Evolutionary conservation across 192 early-diverging fungal species (phyloP), one percentile per base, ranked within the genome.

Genomic region (Rhizophagus clarus): DNA sequence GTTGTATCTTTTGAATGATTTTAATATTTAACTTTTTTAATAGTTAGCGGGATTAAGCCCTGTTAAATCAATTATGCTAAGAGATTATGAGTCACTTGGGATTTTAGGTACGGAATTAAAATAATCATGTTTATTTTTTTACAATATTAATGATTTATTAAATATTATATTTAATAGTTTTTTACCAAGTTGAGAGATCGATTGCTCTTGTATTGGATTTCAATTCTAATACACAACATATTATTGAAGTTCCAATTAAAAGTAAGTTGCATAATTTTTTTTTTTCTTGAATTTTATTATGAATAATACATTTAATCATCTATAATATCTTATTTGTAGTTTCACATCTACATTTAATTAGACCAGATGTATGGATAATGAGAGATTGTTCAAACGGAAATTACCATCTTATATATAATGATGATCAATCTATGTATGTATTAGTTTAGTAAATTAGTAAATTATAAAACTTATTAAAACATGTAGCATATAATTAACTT

Each of bases 141-240:
- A 47, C 9, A 47, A 28, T 51, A 40, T 72, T 24, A 4, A 40
- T 26, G 6, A 5, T 72, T 72, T 24, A 72, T 14, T 45, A 51
- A 51, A 72, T 29, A 10, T 47, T 79, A 70, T 70, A 60, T 26
- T n/a, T 22, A 22, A 56, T 60, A 82, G 84, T 87, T 7, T 90
- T 91, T 49, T 91, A 88, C 74, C 90, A 91, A 77, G 83, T 87
- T 45, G 87, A 84, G 61, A 82, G 83, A 56, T 71, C 85, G 24
- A 80, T 80, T 37, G 60, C 90, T 40, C 81, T 87, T 31, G 68
- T 91, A 6, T 73, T 90, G 1, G 90, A 91, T 64, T 91, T 91
- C 47, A 89, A 88, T 73, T 84, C 87, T 0, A 85, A 82, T 31
- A 81, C 81, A 22, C 87, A 89, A 61, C 81, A 88, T 64, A 87